A percentile compares a stretch with the other conserved stretches of the same genome.
phyloP scores from a whole-genome alignment of 345 rosid species.

The Brassica juncea region DNA sequence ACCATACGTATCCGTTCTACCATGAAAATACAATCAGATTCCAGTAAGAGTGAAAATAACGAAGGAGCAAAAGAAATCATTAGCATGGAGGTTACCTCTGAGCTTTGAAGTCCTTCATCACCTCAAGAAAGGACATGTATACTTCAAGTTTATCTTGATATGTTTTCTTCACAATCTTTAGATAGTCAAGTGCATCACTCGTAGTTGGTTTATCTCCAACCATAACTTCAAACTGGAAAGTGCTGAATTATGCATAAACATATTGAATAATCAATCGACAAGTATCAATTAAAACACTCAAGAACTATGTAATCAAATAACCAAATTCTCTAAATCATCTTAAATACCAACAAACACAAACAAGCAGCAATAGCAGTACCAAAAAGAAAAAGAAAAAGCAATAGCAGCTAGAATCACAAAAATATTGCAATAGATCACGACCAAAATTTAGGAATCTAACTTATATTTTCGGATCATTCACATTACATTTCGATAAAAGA shows the following conservation, averaged over 20 bases:
- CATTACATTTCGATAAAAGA: background rate
- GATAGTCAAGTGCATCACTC: conserved; percentile 66
- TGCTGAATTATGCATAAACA: background rate
- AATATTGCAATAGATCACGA: background rate
- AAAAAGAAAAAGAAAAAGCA: background rate
- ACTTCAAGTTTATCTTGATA: background rate
- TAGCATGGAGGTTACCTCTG: conserved; percentile 43
- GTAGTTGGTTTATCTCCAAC: background rate
- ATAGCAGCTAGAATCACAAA: background rate
- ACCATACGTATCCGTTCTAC: conserved; percentile 69
- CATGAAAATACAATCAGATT: conserved; percentile 11
- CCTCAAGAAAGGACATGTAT: background rate
- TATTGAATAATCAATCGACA: background rate
- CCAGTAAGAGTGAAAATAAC: background rate
- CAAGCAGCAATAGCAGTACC: background rate
- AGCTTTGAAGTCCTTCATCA: conserved; percentile 55
- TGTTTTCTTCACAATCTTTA: conserved; percentile 19
- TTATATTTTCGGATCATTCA: background rate
- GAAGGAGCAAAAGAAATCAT: conserved; percentile 7
- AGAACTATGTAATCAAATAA: background rate
- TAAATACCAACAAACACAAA: background rate
- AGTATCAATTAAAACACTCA: background rate
- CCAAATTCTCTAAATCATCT: background rate
- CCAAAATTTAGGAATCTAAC: background rate
- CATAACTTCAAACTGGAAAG: background rate